phyloP scores from a whole-genome alignment of 805 yeast genomes.

The Saccharomycopsis sp. region DNA sequence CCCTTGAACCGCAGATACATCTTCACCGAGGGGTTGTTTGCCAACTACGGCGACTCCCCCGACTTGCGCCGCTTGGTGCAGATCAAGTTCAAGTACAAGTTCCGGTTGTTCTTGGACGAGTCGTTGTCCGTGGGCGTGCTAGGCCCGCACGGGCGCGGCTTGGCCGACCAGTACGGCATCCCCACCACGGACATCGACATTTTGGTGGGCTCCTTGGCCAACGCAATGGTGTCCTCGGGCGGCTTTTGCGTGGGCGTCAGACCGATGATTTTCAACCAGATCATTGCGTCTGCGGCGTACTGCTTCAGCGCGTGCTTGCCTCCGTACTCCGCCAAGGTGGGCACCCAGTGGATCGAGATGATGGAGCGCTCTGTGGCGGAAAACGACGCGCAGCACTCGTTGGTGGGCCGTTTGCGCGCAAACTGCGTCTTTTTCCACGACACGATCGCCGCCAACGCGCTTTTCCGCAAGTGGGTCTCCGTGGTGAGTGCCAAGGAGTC shows the following conservation, averaged over 20 bases:
- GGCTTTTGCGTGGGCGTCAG: constrained; percentile 87
- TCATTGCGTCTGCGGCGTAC: constrained; percentile 82
- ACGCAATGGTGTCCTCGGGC: constrained; percentile 77
- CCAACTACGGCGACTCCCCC: constrained; percentile 73
- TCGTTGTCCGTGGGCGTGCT: constrained; percentile 78
- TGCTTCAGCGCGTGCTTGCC: constrained; percentile 94
- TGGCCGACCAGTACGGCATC: constrained; percentile 65
- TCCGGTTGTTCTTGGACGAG: constrained; percentile 84
- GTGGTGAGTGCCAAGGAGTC: constrained; percentile 54
- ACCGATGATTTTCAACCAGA: constrained; percentile 85
- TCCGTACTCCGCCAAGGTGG: constrained; percentile 73
- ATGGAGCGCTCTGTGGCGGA: constrained; percentile 33
- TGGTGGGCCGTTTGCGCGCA: constrained; percentile 31
- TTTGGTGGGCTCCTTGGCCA: constrained; percentile 81
- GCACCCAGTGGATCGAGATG: constrained; percentile 45
- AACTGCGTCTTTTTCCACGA: constrained; percentile 37
- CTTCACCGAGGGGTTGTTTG: constrained; percentile 85
- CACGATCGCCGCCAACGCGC: constrained; percentile 34
- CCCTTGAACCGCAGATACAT: constrained; percentile 88
- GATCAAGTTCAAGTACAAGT: constrained; percentile 76
- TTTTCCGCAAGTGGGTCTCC: constrained; percentile 35
- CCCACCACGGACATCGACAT: constrained; percentile 63
- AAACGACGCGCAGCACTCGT: constrained; percentile 31
- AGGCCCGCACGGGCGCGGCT: constrained; percentile 81
- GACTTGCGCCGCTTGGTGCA: constrained; percentile 61